These are phyloP conservation scores for Quercus variabilis DNA, from an alignment of 306 rosid species.

Conservation along the genomic window DNA sequence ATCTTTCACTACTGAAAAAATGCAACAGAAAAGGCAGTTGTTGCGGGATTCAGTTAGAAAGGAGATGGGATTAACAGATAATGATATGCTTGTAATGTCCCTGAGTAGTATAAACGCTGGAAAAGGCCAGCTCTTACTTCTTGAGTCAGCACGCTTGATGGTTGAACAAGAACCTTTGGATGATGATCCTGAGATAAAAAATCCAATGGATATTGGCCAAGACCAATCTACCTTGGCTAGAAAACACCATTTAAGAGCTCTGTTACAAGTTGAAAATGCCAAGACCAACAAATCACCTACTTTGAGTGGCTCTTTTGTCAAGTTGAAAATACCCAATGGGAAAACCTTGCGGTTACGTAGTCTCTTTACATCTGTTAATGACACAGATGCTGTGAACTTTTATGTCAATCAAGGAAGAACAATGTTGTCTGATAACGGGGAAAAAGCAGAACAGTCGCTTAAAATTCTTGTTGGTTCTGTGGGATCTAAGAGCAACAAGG, in stretches of 20 bases:
- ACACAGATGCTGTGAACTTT: slow-evolving; percentile 31
- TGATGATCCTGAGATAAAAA: slow-evolving; percentile 28
- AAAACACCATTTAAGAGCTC: slow-evolving; percentile 54
- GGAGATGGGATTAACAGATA: slow-evolving; percentile 71
- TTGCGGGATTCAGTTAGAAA: slow-evolving; percentile 62
- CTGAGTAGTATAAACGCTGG: slow-evolving; percentile 90
- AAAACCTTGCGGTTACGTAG: slow-evolving; percentile 13
- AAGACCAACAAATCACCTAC: slow-evolving; percentile 25
- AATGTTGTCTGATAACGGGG: slow-evolving; percentile 28
- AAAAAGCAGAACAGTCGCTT: slow-evolving; percentile 32
- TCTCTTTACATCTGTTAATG: slow-evolving; percentile 27
- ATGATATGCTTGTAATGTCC: slow-evolving; percentile 74
- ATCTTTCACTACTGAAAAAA: slow-evolving; percentile 47
- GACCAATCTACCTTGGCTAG: slow-evolving; percentile 36
- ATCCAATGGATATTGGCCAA: slow-evolving; percentile 25
- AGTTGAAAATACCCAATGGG: slow-evolving; percentile 29
- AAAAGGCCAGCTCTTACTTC: slow-evolving; percentile 82
- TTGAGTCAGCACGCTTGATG: slow-evolving; percentile 58
- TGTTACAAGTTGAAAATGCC: slow-evolving; percentile 47
- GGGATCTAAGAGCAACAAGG: slow-evolving; percentile 95
- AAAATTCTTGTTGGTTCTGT: slow-evolving; percentile 81
- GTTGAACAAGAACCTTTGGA: slow-evolving; percentile 32
- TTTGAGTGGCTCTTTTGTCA: slow-evolving; percentile 21
- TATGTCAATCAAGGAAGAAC: slow-evolving; percentile 29
- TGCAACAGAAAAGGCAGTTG: slow-evolving; percentile 56